Conservation (phyloP, 1,284 basidiomycete genomes). For the Ustilago trichophora region DNA sequence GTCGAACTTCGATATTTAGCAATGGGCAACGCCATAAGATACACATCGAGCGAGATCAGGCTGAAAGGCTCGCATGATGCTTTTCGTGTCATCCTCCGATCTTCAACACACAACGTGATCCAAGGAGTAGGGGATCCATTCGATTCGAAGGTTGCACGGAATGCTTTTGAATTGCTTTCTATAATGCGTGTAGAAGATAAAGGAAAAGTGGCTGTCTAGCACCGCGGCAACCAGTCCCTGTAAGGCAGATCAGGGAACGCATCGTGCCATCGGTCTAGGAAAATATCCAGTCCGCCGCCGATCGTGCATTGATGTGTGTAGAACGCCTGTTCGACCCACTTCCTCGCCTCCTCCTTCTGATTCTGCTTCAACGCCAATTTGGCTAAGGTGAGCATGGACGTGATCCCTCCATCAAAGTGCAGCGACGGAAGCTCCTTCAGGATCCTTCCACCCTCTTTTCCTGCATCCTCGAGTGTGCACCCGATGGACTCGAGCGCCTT, state of each 20-base stretch:
- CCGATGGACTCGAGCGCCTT: slow-evolving; percentile 42
- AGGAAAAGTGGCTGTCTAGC: too few species aligned
- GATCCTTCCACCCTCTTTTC: not conserved
- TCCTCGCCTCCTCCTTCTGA: slow-evolving; percentile 9
- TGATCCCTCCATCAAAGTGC: slow-evolving; percentile 56
- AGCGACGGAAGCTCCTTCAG: slow-evolving; percentile 49
- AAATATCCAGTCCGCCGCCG: slow-evolving; percentile 55
- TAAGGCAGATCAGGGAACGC: slow-evolving; percentile 37
- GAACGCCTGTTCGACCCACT: slow-evolving; percentile 52
- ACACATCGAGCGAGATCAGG: too few species aligned
- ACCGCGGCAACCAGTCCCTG: slow-evolving; percentile 32
- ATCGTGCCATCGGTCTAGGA: slow-evolving; percentile 55
- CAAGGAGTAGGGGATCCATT: too few species aligned
- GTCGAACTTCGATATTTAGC: too few species aligned
- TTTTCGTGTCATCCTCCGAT: too few species aligned
- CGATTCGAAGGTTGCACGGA: too few species aligned
- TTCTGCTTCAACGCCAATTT: slow-evolving; percentile 8
- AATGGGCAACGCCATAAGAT: too few species aligned
- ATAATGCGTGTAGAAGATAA: too few species aligned
- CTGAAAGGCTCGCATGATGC: too few species aligned
- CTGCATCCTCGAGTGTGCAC: slow-evolving; percentile 7
- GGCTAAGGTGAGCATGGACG: slow-evolving; percentile 49
- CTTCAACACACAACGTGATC: too few species aligned
- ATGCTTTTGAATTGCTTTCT: too few species aligned
- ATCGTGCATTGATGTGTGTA: slow-evolving; percentile 58